Evolutionary conservation across 352 stramenopile genomes (phyloP).

Genomic region (Nothophytophthora sp.): DNA sequence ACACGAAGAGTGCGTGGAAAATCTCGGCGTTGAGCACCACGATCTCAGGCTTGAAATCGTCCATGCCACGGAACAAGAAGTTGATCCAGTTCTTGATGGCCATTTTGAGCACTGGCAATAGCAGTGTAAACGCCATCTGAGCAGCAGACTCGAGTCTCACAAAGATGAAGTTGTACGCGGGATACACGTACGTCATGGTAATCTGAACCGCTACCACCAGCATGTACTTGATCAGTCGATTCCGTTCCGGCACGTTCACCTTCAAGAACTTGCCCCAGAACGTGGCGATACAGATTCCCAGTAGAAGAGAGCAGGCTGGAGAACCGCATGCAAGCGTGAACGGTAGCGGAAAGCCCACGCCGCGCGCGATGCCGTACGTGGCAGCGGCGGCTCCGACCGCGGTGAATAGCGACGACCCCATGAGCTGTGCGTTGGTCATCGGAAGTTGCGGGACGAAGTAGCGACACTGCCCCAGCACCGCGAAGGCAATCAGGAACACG

Average conservation of each 20-base stretch:
- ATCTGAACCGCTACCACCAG: constrained; percentile 13
- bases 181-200: constrained; percentile 23
- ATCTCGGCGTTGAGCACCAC: constrained; percentile 28
- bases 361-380: constrained; percentile 6
- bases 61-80: constrained; percentile 16
- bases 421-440: constrained; percentile 1
- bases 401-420: constrained; percentile 10
- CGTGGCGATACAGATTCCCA: constrained; percentile 1
- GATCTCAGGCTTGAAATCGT: constrained; percentile 26
- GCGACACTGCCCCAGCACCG: constrained; percentile 22
- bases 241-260: constrained; percentile 5
- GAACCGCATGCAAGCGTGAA: constrained; percentile 23
- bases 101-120: constrained; percentile 22
- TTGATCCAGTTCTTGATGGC: constrained; percentile 23
- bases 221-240: constrained; percentile 10
- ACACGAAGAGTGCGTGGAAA: constrained; percentile 26
- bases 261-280: constrained; percentile 9
- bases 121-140: constrained; percentile 14
- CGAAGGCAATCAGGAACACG: constrained; percentile 11
- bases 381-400: constrained; percentile 3
- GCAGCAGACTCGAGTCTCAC: neutral
- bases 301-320: constrained; percentile 4
- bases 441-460: constrained; percentile 15
- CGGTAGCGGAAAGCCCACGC: constrained; percentile 29
- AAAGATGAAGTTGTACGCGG: constrained; percentile 24